Conservation (phyloP, 2,329 filamentous ascomycete genomes). For the Arthrobotrys entomopaga region DNA sequence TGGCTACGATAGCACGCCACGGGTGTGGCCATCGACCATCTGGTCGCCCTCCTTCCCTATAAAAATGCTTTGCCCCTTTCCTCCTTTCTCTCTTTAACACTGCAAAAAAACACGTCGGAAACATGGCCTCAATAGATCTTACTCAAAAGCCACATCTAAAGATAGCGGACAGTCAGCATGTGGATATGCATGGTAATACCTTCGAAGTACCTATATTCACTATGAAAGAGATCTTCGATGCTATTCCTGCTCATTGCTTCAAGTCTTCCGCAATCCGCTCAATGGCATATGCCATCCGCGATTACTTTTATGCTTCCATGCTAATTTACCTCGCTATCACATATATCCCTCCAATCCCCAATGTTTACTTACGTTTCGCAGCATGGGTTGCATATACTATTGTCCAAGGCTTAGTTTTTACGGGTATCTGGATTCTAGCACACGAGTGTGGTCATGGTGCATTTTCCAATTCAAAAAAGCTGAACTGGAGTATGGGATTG, state of each 20-base stretch:
- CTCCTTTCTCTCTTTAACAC: too few relatives aligned
- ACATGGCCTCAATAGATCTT: neutral
- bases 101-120: too few relatives aligned
- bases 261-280: conserved; percentile 67
- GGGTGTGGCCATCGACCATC: too few relatives aligned
- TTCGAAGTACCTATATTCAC: conserved; percentile 60
- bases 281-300: conserved; percentile 69
- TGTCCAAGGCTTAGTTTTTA: conserved; percentile 73
- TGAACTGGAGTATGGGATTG: conserved; percentile 74
- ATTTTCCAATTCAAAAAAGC: conserved; percentile 68
- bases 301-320: conserved; percentile 66
- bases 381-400: conserved; percentile 72
- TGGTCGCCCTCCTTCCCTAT: too few relatives aligned
- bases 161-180: conserved; percentile 57
- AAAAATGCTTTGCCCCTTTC: too few relatives aligned
- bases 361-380: conserved; percentile 63
- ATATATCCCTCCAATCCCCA: conserved; percentile 67
- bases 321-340: conserved; percentile 67
- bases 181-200: conserved; percentile 60
- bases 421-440: conserved; percentile 76
- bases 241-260: conserved; percentile 73
- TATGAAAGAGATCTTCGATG: conserved; percentile 61
- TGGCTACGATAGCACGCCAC: too few relatives aligned
- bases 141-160: neutral
- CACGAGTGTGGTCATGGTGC: conserved; percentile 78